Base-by-base conservation (phyloP, 2,329 filamentous ascomycete species). In the Stenocarpella maydis region DNA sequence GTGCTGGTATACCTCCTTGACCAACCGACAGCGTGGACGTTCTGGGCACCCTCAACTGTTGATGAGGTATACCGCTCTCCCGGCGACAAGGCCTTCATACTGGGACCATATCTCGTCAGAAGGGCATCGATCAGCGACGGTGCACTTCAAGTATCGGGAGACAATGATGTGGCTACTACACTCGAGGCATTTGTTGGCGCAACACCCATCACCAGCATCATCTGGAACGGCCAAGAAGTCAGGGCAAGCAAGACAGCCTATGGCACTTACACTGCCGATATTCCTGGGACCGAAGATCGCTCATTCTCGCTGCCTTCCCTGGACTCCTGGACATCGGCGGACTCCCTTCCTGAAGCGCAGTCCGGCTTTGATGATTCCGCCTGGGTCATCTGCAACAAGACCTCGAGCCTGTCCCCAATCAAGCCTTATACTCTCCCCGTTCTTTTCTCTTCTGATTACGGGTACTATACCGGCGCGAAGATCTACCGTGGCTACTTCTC, bases 131-230 rank as follows among this genome's bases (percentile, higher is more conserved):
- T 90, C 10, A 74, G 83, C 28, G 84, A 83, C 4, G 79, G 77
- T 43, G 81, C 82, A 3, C 79, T 92, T 2, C 80, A 86, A 34
- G 76, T 92, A 28, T 85, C 84, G 4, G 90, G 89, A 14, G 90
- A 92, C 75, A 81, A 91, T 61, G 91, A 92, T 72, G 79, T 83
- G 3, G 90, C 89, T 0, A 87, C 87, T 0, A 75, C 84, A 0
- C 80, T 92, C 28, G 89, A 92, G 73, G 82, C 91, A 21, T 86
- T 91, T 60, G 87, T 88, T 1, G 88, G 88, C 1, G 82, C 84
- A 6, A 73, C 77, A 8, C 74, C 72, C 3, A 80, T 87, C 10
- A 81, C 83, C n/a, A 82, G 81, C 12, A 80, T 92, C n/a, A 83
- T 83, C 12, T 90, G 91, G 82, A 92, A 92, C 74, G 86, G 85